Evolutionary conservation across 176 grass and related monocot species (phyloP).

Genomic region (Raddia guianensis): DNA sequence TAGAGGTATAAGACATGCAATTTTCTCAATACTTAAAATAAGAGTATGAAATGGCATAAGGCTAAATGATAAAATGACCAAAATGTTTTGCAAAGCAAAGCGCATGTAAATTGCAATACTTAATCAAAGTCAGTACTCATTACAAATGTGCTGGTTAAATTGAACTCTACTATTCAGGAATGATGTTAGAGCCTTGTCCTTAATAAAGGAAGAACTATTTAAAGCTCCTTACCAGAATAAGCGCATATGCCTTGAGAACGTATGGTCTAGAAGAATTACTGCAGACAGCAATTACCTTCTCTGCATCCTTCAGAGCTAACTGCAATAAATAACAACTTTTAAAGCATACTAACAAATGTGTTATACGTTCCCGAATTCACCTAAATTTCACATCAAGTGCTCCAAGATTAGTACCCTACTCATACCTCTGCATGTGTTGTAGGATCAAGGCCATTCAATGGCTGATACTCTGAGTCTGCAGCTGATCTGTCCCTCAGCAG

Average conservation of each 20-base stretch:
- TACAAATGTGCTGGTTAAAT: not conserved
- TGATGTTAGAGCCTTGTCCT: not conserved
- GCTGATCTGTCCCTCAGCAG: conserved; percentile 78
- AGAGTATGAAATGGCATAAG: not conserved
- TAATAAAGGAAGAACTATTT: conserved; percentile 21
- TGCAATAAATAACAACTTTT: conserved; percentile 43
- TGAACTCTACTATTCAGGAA: not conserved
- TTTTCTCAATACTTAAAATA: not conserved
- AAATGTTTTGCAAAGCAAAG: not conserved
- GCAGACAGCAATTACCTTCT: conserved; percentile 63
- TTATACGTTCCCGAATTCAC: conserved; percentile 6
- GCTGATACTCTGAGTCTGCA: conserved; percentile 84
- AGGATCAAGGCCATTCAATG: conserved; percentile 93
- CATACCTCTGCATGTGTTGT: conserved; percentile 94
- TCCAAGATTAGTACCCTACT: conserved; percentile 2
- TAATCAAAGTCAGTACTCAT: conserved; percentile 2
- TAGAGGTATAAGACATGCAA: not conserved
- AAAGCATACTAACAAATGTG: conserved; percentile 22
- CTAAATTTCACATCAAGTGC: conserved; percentile 26
- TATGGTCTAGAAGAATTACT: conserved; percentile 70
- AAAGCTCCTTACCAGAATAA: conserved; percentile 73
- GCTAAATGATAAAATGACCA: conserved; percentile 17
- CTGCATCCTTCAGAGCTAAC: conserved; percentile 94
- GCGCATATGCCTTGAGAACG: conserved; percentile 86
- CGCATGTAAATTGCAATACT: not conserved